Evolutionary conservation across 306 rosid genomes (phyloP).

Genomic region (Castanea crenata): DNA sequence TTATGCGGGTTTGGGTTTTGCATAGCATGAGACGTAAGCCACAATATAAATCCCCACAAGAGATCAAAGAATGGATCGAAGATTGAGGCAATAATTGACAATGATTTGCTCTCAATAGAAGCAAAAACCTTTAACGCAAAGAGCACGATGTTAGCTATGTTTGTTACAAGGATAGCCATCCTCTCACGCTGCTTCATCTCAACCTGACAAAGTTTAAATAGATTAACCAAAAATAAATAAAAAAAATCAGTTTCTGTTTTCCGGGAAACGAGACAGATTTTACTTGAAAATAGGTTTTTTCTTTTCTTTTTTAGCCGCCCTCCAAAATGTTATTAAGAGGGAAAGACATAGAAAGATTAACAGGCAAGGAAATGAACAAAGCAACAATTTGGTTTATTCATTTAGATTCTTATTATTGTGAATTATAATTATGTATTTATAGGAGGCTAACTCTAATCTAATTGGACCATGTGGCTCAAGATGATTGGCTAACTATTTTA

Average conservation of each 20-base stretch:
- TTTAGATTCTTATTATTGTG: too few relatives aligned
- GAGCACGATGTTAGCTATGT: constrained; percentile 51
- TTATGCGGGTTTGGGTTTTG: constrained; percentile 50
- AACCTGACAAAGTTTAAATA: constrained; percentile 34
- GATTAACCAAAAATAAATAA: constrained; percentile 17
- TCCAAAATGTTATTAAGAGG: too few relatives aligned
- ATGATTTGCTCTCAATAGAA: constrained; percentile 60
- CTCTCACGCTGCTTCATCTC: constrained; percentile 63
- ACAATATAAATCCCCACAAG: constrained; percentile 72
- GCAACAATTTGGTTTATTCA: too few relatives aligned
- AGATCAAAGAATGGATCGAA: constrained; percentile 80
- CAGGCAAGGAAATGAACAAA: too few relatives aligned
- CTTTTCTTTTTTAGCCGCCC: background rate
- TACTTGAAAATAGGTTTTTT: too few relatives aligned
- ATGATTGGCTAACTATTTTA: too few relatives aligned
- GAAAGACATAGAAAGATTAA: too few relatives aligned
- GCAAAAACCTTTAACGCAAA: constrained; percentile 69
- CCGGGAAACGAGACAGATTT: background rate
- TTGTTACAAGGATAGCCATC: constrained; percentile 53
- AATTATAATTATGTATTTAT: too few relatives aligned
- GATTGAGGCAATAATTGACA: constrained; percentile 76
- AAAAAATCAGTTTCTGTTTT: background rate
- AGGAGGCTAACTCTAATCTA: too few relatives aligned
- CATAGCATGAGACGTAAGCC: constrained; percentile 78
- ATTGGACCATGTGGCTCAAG: too few relatives aligned